Evolutionary conservation across 306 rosid species (phyloP).

Genomic region (Lathyrus aphaca): DNA sequence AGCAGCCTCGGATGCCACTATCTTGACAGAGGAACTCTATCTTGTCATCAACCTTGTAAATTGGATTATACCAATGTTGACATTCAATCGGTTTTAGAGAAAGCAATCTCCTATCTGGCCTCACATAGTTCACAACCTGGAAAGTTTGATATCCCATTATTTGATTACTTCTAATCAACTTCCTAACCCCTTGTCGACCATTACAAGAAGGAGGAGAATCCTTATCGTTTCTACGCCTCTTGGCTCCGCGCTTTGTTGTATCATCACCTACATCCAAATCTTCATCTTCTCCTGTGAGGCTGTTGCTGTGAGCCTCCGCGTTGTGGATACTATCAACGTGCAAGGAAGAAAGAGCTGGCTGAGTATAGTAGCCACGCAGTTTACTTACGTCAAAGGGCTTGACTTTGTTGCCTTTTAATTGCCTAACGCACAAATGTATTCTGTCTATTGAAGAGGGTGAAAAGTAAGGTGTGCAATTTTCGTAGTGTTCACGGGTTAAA

Average conservation of each 20-base stretch:
- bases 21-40: conserved; percentile 96
- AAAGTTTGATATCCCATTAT: conserved; percentile 53
- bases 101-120: conserved; percentile 51
- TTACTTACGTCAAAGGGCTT: conserved; percentile 89
- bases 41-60: conserved; percentile 70
- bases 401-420: conserved; percentile 81
- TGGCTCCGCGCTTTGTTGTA: conserved; percentile 62
- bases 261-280: conserved; percentile 56
- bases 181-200: conserved; percentile 57
- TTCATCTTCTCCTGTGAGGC: conserved; percentile 62
- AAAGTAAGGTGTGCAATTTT: conserved; percentile 63
- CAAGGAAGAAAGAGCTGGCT: conserved; percentile 80
- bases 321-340: conserved; percentile 53
- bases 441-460: conserved; percentile 63
- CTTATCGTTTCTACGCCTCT: conserved; percentile 60
- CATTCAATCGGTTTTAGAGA: conserved; percentile 56
- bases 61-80: conserved; percentile 53
- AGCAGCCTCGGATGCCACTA: conserved; percentile 99
- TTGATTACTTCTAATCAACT: conserved; percentile 50
- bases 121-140: conserved; percentile 51
- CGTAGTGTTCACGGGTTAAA: conserved; percentile 82
- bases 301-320: conserved; percentile 45
- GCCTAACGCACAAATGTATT: conserved; percentile 85
- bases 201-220: conserved; percentile 7
- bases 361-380: conserved; percentile 80